Percentiles rank a stretch among this genome's conserved stretches.
These are phyloP conservation scores for Leptographium radiaticola DNA, from an alignment of 2,329 filamentous ascomycete genomes.

Conservation along the genomic window DNA sequence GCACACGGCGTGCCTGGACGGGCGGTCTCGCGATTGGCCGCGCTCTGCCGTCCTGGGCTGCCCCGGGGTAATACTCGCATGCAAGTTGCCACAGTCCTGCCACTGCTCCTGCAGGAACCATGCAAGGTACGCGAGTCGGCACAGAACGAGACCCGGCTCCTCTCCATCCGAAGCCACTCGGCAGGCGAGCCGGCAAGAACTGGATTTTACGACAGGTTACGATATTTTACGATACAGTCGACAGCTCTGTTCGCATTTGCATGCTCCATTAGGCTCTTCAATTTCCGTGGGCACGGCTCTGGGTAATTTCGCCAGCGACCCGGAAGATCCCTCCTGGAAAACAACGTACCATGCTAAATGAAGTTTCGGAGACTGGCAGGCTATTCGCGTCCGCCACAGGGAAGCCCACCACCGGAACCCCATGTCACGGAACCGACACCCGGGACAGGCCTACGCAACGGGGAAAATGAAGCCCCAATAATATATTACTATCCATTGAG, in stretches of 20 bases:
- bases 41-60: no score
- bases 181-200: no score
- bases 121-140: background rate
- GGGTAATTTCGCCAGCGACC: no score
- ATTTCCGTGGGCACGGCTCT: no score
- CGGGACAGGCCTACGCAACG: slow-evolving; percentile 7
- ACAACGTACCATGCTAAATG: background rate
- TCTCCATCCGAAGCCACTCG: background rate
- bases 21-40: no score
- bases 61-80: background rate
- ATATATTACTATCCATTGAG: no score
- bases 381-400: background rate
- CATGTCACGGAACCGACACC: slow-evolving; percentile 10
- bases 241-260: no score
- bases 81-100: background rate
- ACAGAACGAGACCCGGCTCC: background rate
- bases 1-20: no score
- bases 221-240: no score
- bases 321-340: background rate
- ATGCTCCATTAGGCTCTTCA: no score
- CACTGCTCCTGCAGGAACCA: slow-evolving; percentile 1
- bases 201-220: no score
- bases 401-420: background rate
- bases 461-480: background rate
- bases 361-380: background rate